A percentile compares a stretch with the other conserved stretches of the same genome.
Conservation (phyloP, 2,329 filamentous ascomycete genomes). For the Monilinia vaccinii-corymbosi region DNA sequence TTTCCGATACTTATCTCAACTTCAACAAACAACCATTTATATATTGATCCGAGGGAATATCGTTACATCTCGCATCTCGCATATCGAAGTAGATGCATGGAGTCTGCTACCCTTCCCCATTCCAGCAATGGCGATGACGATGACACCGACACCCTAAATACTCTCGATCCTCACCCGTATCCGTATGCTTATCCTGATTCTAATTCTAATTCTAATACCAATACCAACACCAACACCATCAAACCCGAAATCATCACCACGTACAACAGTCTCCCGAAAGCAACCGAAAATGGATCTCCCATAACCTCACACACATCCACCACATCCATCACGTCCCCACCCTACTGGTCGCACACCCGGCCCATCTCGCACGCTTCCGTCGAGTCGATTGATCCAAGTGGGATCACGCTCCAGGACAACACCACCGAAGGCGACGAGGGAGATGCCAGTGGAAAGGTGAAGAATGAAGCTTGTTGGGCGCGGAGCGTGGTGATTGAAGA, state of each 20-base stretch:
- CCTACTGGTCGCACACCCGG: constrained; percentile 33
- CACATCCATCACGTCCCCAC: constrained; percentile 29
- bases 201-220: neutral
- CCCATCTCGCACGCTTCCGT: constrained; percentile 38
- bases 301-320: constrained; percentile 7
- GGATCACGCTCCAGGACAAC: constrained; percentile 55
- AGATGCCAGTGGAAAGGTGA: constrained; percentile 4
- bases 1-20: too few relatives aligned
- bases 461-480: constrained; percentile 54
- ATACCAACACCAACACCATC: neutral
- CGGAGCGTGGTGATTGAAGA: constrained; percentile 52
- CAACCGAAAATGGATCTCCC: neutral
- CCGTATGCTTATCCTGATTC: too few relatives aligned
- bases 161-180: too few relatives aligned
- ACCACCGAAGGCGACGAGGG: constrained; percentile 31
- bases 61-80: neutral
- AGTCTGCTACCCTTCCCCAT: constrained; percentile 14
- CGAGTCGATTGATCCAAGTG: constrained; percentile 39
- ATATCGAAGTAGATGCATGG: constrained; percentile 25
- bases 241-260: neutral
- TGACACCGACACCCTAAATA: constrained; percentile 13
- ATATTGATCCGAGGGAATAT: neutral
- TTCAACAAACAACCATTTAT: neutral
- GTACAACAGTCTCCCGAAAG: neutral
- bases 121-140: constrained; percentile 13